phyloP scores from a whole-genome alignment of 768 basidiomycete genomes.

The Lactifluus subvellereus region DNA sequence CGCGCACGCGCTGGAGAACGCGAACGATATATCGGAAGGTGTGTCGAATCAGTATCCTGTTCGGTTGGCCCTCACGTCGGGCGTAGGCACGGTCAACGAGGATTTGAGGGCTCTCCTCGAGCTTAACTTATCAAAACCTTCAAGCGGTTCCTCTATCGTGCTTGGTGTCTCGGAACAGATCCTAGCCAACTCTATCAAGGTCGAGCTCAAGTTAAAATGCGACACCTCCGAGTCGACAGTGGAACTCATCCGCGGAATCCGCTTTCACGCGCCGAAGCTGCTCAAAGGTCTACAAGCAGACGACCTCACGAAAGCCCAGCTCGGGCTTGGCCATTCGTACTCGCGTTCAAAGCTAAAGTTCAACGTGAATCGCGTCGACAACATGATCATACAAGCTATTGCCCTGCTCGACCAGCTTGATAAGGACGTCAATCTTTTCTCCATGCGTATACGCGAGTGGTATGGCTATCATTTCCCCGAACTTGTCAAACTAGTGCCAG shows the following conservation, averaged over 20 bases:
- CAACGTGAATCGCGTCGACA: conserved; percentile 93
- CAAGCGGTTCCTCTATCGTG: conserved; percentile 60
- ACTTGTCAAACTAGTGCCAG: conserved; percentile 86
- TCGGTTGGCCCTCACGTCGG: neutral
- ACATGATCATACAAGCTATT: conserved; percentile 99
- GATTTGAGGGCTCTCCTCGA: conserved; percentile 79
- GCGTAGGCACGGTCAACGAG: conserved; percentile 76
- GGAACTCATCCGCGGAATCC: conserved; percentile 88
- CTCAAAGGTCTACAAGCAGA: conserved; percentile 82
- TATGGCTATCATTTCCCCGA: conserved; percentile 99
- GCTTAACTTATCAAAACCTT: conserved; percentile 75
- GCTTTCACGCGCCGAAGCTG: conserved; percentile 84
- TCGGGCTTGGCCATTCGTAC: conserved; percentile 96
- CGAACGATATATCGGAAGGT: conserved; percentile 97
- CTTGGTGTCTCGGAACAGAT: conserved; percentile 75
- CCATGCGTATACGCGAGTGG: conserved; percentile 98
- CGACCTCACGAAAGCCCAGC: conserved; percentile 89
- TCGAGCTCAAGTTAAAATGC: conserved; percentile 64
- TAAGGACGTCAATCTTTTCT: conserved; percentile 98
- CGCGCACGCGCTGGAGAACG: conserved; percentile 90
- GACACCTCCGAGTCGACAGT: conserved; percentile 75
- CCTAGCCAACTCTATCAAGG: conserved; percentile 73
- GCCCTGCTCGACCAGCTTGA: conserved; percentile 97
- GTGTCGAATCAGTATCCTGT: conserved; percentile 26
- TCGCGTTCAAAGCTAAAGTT: conserved; percentile 97